Conservation (phyloP, 208 protist genomes). For the Porcisia hertigi region DNA sequence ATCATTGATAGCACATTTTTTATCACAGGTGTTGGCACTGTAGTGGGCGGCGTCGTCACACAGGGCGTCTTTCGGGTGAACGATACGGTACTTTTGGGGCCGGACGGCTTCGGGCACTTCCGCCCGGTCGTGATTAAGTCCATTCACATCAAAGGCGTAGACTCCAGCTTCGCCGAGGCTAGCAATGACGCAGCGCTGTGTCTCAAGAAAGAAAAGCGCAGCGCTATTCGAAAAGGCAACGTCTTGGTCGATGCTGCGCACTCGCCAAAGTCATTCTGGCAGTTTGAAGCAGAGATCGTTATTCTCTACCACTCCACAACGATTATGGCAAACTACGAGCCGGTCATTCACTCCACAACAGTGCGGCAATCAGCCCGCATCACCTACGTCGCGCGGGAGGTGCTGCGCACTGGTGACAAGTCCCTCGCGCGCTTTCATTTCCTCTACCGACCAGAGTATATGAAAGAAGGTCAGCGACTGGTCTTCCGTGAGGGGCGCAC, state of each 20-base stretch:
- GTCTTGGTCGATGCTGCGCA: conserved; percentile 68
- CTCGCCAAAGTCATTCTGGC: conserved; percentile 82
- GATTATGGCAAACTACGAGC: conserved; percentile 96
- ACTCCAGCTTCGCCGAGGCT: conserved; percentile 79
- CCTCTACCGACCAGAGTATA: conserved; percentile 93
- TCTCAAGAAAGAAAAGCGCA: conserved; percentile 95
- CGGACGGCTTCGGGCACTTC: conserved; percentile 91
- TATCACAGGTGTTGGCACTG: conserved; percentile 94
- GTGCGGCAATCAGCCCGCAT: conserved; percentile 90
- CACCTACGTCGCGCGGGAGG: conserved; percentile 84
- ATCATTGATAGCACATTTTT: conserved; percentile 94
- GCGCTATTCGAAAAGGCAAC: conserved; percentile 94
- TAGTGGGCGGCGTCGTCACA: conserved; percentile 95
- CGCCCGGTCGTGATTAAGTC: conserved; percentile 89
- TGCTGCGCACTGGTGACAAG: conserved; percentile 94
- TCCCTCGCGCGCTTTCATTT: conserved; percentile 95
- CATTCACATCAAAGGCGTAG: conserved; percentile 94
- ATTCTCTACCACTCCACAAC: conserved; percentile 98
- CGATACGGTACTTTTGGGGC: conserved; percentile 94
- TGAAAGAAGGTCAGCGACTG: conserved; percentile 87
- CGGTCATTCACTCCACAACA: conserved; percentile 95
- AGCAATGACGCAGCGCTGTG: conserved; percentile 93
- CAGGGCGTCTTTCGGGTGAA: conserved; percentile 89
- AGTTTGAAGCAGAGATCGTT: conserved; percentile 97
- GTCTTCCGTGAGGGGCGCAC: conserved; percentile 95